A percentile compares a stretch with the other conserved stretches of the same genome.
Evolutionary conservation across 768 basidiomycete species (phyloP).

Genomic region (Lyophyllum semitale): DNA sequence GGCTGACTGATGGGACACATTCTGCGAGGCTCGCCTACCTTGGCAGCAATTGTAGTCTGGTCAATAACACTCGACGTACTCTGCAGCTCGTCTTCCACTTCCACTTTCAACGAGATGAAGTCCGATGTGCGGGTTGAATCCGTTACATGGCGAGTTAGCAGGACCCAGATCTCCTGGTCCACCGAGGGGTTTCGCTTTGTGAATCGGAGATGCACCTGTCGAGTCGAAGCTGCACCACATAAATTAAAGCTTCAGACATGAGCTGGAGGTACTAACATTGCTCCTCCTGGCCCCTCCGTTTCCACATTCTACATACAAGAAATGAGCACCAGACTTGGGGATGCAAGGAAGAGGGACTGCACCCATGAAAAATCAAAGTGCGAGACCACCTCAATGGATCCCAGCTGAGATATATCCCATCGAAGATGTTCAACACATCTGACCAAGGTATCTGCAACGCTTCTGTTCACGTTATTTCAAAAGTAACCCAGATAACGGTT

Average conservation of each 20-base stretch:
- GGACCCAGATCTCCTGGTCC: conserved; percentile 71
- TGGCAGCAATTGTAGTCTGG: conserved; percentile 36
- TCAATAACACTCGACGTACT: conserved; percentile 25
- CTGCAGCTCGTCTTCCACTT: conserved; percentile 44
- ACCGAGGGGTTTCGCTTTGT: conserved; percentile 18
- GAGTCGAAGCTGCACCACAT: conserved; percentile 33
- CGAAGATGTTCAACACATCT: conserved; percentile 70
- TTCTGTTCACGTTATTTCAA: conserved; percentile 30
- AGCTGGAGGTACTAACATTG: conserved; percentile 13
- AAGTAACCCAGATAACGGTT: background rate
- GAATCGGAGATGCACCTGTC: conserved; percentile 37
- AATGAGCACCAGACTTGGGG: background rate
- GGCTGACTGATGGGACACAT: background rate
- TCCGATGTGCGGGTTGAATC: conserved; percentile 62
- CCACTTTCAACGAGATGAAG: conserved; percentile 65
- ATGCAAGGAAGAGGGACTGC: conserved; percentile 14
- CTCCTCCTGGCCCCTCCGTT: conserved; percentile 32
- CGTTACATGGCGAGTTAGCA: conserved; percentile 75
- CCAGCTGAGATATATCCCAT: conserved; percentile 88
- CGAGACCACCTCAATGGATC: conserved; percentile 63
- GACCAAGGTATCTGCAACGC: conserved; percentile 73
- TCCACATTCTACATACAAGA: conserved; percentile 48
- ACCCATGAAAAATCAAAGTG: conserved; percentile 69
- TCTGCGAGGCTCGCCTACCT: conserved; percentile 27
- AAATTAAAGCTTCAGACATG: background rate